Evolutionary conservation across 1,139 yeast genomes (phyloP).

Genomic region (Magnusiomyces ingens): DNA sequence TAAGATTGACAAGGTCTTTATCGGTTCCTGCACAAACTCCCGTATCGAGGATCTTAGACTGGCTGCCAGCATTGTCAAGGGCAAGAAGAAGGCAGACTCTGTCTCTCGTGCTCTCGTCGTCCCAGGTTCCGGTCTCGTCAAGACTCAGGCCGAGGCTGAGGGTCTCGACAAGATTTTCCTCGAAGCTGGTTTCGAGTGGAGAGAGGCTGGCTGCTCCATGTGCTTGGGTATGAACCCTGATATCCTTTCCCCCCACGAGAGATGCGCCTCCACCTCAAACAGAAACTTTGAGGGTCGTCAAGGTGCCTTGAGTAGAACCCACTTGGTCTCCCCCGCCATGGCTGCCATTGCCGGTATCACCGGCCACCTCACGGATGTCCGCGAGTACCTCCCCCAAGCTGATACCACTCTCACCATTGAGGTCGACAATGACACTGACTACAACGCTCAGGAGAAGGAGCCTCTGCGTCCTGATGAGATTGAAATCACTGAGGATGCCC

Average conservation of each 20-base stretch:
- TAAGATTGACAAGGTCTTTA: constrained; percentile 82
- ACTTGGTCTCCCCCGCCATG: constrained; percentile 97
- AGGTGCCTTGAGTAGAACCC: constrained; percentile 95
- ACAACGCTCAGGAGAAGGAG: constrained; percentile 60
- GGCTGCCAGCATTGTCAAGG: constrained; percentile 90
- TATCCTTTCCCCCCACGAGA: constrained; percentile 85
- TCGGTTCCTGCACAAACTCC: constrained; percentile 97
- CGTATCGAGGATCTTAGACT: constrained; percentile 95
- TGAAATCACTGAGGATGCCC: constrained; percentile 22
- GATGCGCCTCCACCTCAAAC: constrained; percentile 98
- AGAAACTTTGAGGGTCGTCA: constrained; percentile 99
- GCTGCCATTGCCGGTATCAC: constrained; percentile 97
- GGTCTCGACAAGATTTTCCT: constrained; percentile 86
- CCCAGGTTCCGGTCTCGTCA: constrained; percentile 95
- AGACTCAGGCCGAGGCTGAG: constrained; percentile 87
- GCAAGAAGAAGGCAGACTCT: constrained; percentile 76
- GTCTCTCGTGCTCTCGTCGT: constrained; percentile 84
- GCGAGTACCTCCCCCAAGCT: constrained; percentile 64
- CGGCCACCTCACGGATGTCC: constrained; percentile 86
- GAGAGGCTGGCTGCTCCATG: constrained; percentile 99
- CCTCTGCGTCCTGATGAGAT: constrained; percentile 36
- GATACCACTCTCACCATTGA: constrained; percentile 57
- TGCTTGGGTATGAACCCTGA: constrained; percentile 99
- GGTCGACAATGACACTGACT: constrained; percentile 47
- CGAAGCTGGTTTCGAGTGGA: constrained; percentile 95